A percentile compares a stretch with the other conserved stretches of the same genome.
phyloP scores from a whole-genome alignment of 352 stramenopile genomes.

The Phytophthora fragariae region DNA sequence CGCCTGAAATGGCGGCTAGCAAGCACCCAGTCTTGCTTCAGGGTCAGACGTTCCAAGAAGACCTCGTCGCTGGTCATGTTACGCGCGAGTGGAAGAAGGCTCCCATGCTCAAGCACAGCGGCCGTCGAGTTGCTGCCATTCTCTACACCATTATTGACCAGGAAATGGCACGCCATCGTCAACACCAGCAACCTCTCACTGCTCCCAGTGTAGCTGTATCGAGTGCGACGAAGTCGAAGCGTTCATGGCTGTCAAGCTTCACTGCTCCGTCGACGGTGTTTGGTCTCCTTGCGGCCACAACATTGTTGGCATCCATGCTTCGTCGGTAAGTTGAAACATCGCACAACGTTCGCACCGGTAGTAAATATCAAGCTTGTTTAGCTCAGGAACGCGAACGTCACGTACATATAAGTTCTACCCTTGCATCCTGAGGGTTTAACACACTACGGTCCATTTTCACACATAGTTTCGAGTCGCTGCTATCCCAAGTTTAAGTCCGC shows the following conservation, averaged over 20 bases:
- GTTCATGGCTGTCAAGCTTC: conserved; percentile 7
- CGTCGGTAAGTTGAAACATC: conserved; percentile 13
- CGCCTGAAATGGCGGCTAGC: conserved; percentile 58
- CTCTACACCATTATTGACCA: conserved; percentile 90
- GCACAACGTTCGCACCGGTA: background rate
- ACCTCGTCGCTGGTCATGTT: conserved; percentile 46
- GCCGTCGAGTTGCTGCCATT: conserved; percentile 78
- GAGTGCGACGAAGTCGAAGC: conserved; percentile 7
- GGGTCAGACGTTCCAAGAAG: conserved; percentile 82
- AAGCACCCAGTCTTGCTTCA: conserved; percentile 77
- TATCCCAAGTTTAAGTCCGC: conserved; percentile 21
- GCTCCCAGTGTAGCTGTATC: conserved; percentile 1
- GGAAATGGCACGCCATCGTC: conserved; percentile 64
- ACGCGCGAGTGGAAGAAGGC: conserved; percentile 82
- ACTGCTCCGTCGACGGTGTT: conserved; percentile 29
- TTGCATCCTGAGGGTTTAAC: conserved; percentile 24
- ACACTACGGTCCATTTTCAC: conserved; percentile 31
- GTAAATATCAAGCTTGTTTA: conserved; percentile 26
- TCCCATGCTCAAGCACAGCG: conserved; percentile 88
- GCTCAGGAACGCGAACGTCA: conserved; percentile 31
- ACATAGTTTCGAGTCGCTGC: conserved; percentile 16
- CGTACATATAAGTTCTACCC: conserved; percentile 34
- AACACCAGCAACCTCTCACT: conserved; percentile 24
- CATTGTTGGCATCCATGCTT: conserved; percentile 37
- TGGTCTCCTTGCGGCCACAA: conserved; percentile 37